Base-by-base conservation (phyloP, 371 early-diverging fungal species). In the Apophysomyces ossiformis region DNA sequence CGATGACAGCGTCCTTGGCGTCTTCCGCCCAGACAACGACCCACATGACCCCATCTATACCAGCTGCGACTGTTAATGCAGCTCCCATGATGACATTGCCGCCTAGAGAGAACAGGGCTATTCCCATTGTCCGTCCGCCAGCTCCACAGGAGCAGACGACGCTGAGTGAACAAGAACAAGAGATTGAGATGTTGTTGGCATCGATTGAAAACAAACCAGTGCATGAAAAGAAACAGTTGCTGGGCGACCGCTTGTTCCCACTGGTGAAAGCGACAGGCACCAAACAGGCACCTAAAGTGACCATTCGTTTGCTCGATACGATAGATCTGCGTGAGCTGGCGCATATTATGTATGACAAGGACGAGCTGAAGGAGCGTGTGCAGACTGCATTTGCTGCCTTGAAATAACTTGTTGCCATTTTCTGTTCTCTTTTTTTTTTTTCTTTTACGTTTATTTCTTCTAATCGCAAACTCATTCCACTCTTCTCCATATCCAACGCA, bases 291-390 rank as follows among this genome's bases (percentile, higher is more conserved):
- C 72, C 74, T 45, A 79, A 76, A 56, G 67, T 79, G 15, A 79
- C 79, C n/a, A 76, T 79, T 36, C 69, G 68, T 26, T 70, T 79
- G 46, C 60, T 79, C 58, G 79, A 79, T 61, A 72, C 79, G 9
- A 62, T 76, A 45, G 74, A 76, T 43, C 68, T 79, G 15, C 69
- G 66, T 32, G 74, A 69, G 45, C 62, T 81, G 58, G 76, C 81
- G 46, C 70, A 76, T 69, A 57, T 78, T 13, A 81, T 81, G 81
- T 73, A 69, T 57, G 72, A 78, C 60, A 68, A 60, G 60, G 61
- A 65, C 15, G 59, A 43, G 44, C 62, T 81, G 44, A 78, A 73
- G 59, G 60, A 68, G 62, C 69, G 68, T 54, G 81, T 76, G 37
- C 66, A 71, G 6, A 62, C 67, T 21, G 73, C 78, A 37, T 71